These are phyloP conservation scores for Colletotrichum tamarilloi DNA, from an alignment of 2,329 filamentous ascomycete genomes.

Conservation along the genomic window DNA sequence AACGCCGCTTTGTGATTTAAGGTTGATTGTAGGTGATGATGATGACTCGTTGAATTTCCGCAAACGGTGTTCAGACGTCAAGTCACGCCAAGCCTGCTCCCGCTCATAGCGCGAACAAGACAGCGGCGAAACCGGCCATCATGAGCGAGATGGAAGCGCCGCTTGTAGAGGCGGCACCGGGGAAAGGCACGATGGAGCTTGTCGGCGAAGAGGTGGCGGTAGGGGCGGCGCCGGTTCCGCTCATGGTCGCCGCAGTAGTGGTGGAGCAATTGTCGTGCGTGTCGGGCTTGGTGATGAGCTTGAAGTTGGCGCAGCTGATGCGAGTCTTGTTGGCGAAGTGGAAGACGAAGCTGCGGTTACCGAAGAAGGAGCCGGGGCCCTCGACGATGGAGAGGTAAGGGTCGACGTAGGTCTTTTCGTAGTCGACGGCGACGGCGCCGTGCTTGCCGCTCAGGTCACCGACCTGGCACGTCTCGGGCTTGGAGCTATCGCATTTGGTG, in stretches of 20 bases:
- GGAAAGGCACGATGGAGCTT: slow-evolving; percentile 4
- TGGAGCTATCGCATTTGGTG: slow-evolving; percentile 66
- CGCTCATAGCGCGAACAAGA: slow-evolving; percentile 38
- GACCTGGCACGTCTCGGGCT: slow-evolving; percentile 76
- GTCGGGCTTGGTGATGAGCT: slow-evolving; percentile 39
- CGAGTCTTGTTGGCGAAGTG: slow-evolving; percentile 74
- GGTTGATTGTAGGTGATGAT: neutral
- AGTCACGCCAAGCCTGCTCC: slow-evolving; percentile 2
- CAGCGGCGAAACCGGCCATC: slow-evolving; percentile 37
- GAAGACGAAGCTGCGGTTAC: slow-evolving; percentile 72
- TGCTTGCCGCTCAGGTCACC: slow-evolving; percentile 83
- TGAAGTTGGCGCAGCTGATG: slow-evolving; percentile 74
- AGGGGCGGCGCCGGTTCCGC: neutral
- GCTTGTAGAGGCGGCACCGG: slow-evolving; percentile 33
- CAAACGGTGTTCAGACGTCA: neutral
- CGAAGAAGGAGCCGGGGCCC: slow-evolving; percentile 68
- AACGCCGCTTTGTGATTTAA: neutral
- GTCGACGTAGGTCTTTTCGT: slow-evolving; percentile 64
- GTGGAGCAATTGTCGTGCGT: slow-evolving; percentile 29
- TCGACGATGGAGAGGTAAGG: slow-evolving; percentile 65
- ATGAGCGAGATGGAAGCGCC: slow-evolving; percentile 23
- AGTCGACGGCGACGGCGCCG: slow-evolving; percentile 65
- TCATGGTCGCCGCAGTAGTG: neutral
- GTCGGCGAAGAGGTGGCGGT: neutral
- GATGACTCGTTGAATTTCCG: neutral